These are phyloP conservation scores for Rhododendron mucronatum DNA, from an alignment of 148 eudicot genomes.

Conservation along the genomic window DNA sequence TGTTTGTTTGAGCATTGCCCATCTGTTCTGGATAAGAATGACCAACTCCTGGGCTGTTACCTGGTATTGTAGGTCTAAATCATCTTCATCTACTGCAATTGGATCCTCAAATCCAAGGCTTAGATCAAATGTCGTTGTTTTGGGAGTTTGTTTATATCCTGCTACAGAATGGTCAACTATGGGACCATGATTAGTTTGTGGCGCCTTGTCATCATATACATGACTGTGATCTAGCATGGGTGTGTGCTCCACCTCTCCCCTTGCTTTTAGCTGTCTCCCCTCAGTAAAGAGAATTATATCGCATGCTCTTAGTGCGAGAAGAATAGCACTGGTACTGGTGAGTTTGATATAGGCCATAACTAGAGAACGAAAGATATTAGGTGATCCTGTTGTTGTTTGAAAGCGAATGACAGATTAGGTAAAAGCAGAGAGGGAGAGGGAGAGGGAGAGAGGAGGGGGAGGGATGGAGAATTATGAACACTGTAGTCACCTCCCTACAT, in stretches of 20 bases:
- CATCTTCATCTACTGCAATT: neutral
- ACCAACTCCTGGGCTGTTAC: conserved; percentile 3
- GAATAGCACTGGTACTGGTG: conserved; percentile 4
- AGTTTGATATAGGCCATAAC: conserved; percentile 19
- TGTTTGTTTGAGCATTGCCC: conserved; percentile 12
- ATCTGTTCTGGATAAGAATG: conserved; percentile 17
- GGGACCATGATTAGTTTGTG: neutral
- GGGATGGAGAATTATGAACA: neutral
- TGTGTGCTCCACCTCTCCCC: neutral
- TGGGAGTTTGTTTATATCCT: neutral
- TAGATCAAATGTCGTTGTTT: neutral
- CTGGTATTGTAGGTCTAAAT: conserved; percentile 9
- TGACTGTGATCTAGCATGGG: neutral
- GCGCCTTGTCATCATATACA: neutral
- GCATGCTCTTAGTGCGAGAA: conserved; percentile 19
- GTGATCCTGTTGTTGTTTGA: neutral
- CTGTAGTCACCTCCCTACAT: neutral
- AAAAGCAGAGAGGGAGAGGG: neutral
- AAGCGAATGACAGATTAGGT: neutral
- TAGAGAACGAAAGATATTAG: neutral
- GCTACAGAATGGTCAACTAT: neutral
- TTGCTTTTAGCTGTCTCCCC: conserved; percentile 26
- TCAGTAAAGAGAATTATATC: conserved; percentile 13
- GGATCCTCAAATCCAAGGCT: neutral
- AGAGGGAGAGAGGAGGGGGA: neutral